Percentiles rank a stretch among this genome's conserved stretches.
phyloP scores from a whole-genome alignment of 345 rosid genomes.

The Sisymbrium irio region DNA sequence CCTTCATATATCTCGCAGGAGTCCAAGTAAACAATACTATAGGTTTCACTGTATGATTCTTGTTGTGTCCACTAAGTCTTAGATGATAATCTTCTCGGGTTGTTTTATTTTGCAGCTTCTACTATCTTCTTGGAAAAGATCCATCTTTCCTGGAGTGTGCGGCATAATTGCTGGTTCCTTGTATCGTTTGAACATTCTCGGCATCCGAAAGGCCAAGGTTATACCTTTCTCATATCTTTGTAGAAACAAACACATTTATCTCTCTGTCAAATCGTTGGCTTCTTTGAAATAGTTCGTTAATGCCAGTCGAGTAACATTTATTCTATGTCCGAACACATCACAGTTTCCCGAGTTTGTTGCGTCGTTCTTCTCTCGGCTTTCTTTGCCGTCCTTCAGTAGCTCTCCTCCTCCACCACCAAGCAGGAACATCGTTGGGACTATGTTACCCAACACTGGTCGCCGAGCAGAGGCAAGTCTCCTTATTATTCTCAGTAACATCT shows the following conservation, averaged over 20 bases:
- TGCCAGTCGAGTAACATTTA: conserved; percentile 17
- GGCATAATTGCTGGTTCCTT: conserved; percentile 91
- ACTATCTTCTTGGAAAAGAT: conserved; percentile 88
- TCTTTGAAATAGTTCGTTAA: not conserved
- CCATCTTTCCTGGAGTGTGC: conserved; percentile 80
- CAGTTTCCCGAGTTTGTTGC: conserved; percentile 81
- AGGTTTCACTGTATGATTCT: not conserved
- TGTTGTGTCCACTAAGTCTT: not conserved
- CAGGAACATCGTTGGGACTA: conserved; percentile 39
- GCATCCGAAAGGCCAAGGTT: conserved; percentile 90
- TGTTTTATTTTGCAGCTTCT: conserved; percentile 63
- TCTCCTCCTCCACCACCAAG: conserved; percentile 49
- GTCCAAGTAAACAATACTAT: conserved; percentile 57
- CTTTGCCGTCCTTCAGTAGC: conserved; percentile 62
- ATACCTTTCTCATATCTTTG: conserved; percentile 1
- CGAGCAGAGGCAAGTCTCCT: conserved; percentile 58
- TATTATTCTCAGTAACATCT: not conserved
- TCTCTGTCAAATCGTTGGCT: not conserved
- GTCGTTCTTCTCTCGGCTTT: conserved; percentile 67
- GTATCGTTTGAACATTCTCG: conserved; percentile 73
- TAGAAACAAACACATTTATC: not conserved
- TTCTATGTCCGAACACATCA: not conserved
- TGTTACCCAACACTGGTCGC: conserved; percentile 53
- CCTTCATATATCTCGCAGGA: conserved; percentile 95
- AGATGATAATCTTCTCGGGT: conserved; percentile 4